Evolutionary conservation across 345 rosid species (phyloP).

Genomic region (Salix suchowensis): DNA sequence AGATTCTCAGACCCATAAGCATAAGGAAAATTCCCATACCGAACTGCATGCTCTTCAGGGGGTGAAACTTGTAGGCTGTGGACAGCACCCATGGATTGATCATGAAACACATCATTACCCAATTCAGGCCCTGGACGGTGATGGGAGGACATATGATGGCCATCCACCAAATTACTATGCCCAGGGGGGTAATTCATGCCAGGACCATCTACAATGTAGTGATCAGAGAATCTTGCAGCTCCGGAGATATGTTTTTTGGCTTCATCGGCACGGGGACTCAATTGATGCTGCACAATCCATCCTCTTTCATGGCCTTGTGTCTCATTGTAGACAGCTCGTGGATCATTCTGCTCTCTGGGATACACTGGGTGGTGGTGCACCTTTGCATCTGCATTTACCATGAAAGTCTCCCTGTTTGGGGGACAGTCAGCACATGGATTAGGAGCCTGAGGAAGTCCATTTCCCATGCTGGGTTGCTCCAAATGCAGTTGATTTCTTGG

Average conservation of each 20-base stretch:
- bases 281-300: constrained; percentile 62
- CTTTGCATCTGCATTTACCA: constrained; percentile 55
- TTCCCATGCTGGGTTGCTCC: constrained; percentile 61
- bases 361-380: constrained; percentile 49
- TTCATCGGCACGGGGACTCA: constrained; percentile 58
- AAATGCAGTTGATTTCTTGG: constrained; percentile 57
- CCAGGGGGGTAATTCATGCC: constrained; percentile 56
- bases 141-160: constrained; percentile 43
- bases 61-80: constrained; percentile 40
- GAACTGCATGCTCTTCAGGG: constrained; percentile 50
- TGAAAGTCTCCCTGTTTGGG: constrained; percentile 45
- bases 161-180: constrained; percentile 46
- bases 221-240: constrained; percentile 67
- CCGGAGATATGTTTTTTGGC: constrained; percentile 51
- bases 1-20: constrained; percentile 55
- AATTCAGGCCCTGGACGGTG: constrained; percentile 59
- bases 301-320: constrained; percentile 66
- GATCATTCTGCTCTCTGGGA: constrained; percentile 53
- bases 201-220: constrained; percentile 53
- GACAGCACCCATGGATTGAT: constrained; percentile 41
- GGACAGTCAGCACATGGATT: constrained; percentile 54
- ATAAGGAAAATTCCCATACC: constrained; percentile 52
- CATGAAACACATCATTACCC: constrained; percentile 55
- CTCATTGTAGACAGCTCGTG: constrained; percentile 42
- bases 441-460: constrained; percentile 43